Conservation (phyloP, 495 filamentous ascomycete species). For the Talaromyces nanjingensis region DNA sequence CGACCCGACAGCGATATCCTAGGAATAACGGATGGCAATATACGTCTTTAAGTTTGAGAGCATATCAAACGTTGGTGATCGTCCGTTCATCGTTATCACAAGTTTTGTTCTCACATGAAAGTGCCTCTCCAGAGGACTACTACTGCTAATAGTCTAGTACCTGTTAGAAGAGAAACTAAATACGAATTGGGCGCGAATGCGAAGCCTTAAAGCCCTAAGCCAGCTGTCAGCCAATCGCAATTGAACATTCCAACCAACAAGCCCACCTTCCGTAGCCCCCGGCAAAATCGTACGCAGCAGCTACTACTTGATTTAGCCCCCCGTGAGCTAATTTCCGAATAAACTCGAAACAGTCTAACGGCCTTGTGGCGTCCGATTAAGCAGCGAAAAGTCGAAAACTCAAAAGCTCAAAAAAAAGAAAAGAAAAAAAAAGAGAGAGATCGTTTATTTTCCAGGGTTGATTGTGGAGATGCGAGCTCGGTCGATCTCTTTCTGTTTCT, state of each 20-base stretch:
- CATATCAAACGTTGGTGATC: neutral
- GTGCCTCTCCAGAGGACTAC: neutral
- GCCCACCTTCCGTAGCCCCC: constrained; percentile 18
- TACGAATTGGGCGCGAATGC: neutral
- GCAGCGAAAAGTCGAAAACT: neutral
- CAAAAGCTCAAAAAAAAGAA: neutral
- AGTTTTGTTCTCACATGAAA: neutral
- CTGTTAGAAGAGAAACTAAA: neutral
- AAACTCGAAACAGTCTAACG: constrained; percentile 45
- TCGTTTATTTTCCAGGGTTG: neutral
- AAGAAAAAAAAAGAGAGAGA: neutral
- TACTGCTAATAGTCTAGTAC: neutral
- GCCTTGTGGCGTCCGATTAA: constrained; percentile 7
- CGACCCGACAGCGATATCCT: neutral
- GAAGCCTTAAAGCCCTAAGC: neutral
- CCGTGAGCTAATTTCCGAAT: constrained; percentile 15
- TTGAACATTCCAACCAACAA: neutral
- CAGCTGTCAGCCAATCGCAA: neutral
- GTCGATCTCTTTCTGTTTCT: neutral
- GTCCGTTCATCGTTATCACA: neutral
- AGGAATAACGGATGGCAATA: neutral
- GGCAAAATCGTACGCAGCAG: constrained; percentile 7
- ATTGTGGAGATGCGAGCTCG: neutral
- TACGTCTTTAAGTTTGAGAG: neutral
- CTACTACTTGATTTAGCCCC: neutral